Conservation (phyloP, 805 yeast species). For the Schwanniomyces occidentalis region DNA sequence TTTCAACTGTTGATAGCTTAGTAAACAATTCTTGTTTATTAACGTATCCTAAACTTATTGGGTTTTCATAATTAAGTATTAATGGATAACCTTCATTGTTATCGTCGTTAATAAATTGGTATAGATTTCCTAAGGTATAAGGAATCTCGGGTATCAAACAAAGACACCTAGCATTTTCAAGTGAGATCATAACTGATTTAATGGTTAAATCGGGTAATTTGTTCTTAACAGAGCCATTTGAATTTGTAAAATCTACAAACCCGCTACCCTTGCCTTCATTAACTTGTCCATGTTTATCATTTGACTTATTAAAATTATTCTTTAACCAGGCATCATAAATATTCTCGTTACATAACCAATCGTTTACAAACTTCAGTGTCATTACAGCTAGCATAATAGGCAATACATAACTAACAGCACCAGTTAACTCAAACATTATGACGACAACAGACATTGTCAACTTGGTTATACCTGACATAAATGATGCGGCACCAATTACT, state of each 20-base stretch:
- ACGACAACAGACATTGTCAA: slow-evolving; percentile 81
- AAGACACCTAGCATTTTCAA: slow-evolving; percentile 26
- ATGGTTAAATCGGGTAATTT: slow-evolving; percentile 34
- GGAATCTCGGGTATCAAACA: slow-evolving; percentile 23
- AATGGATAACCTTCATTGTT: slow-evolving; percentile 45
- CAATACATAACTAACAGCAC: slow-evolving; percentile 78
- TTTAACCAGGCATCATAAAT: slow-evolving; percentile 57
- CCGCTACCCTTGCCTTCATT: slow-evolving; percentile 44
- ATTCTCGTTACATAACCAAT: slow-evolving; percentile 56
- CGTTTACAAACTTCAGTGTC: slow-evolving; percentile 71
- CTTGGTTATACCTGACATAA: slow-evolving; percentile 77
- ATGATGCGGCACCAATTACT: slow-evolving; percentile 84
- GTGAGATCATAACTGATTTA: slow-evolving; percentile 31
- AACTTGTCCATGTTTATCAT: slow-evolving; percentile 1
- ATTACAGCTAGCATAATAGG: slow-evolving; percentile 87
- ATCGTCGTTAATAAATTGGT: slow-evolving; percentile 27
- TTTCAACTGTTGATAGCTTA: slow-evolving; percentile 9
- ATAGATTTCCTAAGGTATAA: slow-evolving; percentile 21
- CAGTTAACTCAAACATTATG: slow-evolving; percentile 78
- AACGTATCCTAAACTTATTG: slow-evolving; percentile 35
- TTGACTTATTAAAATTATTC: slow-evolving; percentile 25
- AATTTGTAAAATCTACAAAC: slow-evolving; percentile 29
- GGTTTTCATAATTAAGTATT: slow-evolving; percentile 23
- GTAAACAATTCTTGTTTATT: slow-evolving; percentile 25
- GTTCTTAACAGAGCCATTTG: slow-evolving; percentile 26